Conservation (phyloP, 2,329 filamentous ascomycete species). For the Gaeumannomyces sp. region DNA sequence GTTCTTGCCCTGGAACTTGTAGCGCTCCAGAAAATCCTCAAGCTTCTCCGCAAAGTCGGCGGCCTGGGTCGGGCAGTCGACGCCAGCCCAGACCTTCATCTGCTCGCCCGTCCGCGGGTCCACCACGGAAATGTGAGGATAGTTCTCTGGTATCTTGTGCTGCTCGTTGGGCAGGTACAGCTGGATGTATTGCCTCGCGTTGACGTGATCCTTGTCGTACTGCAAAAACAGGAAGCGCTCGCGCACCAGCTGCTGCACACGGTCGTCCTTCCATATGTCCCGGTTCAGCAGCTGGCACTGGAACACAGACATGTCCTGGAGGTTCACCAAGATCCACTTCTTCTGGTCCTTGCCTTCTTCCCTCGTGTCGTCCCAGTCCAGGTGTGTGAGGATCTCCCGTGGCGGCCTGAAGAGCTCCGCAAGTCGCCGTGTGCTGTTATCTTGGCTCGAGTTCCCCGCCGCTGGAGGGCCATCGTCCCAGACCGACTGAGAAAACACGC, state of each 20-base stretch:
- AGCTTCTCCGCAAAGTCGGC: slow-evolving; percentile 85
- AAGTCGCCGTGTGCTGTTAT: slow-evolving; percentile 61
- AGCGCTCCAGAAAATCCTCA: slow-evolving; percentile 93
- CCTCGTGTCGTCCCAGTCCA: slow-evolving; percentile 79
- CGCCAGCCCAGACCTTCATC: slow-evolving; percentile 91
- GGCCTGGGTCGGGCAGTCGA: slow-evolving; percentile 63
- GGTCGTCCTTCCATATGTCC: slow-evolving; percentile 88
- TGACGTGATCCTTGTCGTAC: slow-evolving; percentile 78
- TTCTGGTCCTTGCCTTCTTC: slow-evolving; percentile 78
- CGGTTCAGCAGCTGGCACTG: slow-evolving; percentile 91
- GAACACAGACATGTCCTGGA: slow-evolving; percentile 90
- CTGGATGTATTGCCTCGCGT: slow-evolving; percentile 73
- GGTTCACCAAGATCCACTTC: slow-evolving; percentile 94
- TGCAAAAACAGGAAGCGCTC: slow-evolving; percentile 97
- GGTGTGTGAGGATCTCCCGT: slow-evolving; percentile 76
- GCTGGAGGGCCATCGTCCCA: slow-evolving; percentile 27
- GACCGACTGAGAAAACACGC: slow-evolving; percentile 29
- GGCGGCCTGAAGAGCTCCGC: slow-evolving; percentile 91
- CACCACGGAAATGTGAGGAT: slow-evolving; percentile 92
- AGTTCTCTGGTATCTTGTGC: slow-evolving; percentile 79
- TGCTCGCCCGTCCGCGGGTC: slow-evolving; percentile 95
- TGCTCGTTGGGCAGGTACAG: slow-evolving; percentile 74
- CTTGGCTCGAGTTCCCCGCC: slow-evolving; percentile 37
- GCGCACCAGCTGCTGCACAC: slow-evolving; percentile 70
- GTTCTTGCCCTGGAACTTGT: slow-evolving; percentile 90